These are phyloP conservation scores for Fistulinella prunicolor DNA, from an alignment of 768 basidiomycete species.

Conservation along the genomic window DNA sequence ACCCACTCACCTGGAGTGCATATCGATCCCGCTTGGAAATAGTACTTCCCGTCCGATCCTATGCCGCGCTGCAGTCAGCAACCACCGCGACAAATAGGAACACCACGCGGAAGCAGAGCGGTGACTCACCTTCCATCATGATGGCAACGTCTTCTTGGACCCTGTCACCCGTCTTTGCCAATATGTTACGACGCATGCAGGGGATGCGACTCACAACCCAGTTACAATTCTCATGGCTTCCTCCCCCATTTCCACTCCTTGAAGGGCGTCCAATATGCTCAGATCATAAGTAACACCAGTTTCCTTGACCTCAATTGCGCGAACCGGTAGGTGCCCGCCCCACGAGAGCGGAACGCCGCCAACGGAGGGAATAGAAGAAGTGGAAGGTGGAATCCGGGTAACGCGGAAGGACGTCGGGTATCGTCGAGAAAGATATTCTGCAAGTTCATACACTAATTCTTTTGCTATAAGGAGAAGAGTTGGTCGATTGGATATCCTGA, in stretches of 20 bases:
- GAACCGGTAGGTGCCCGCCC: conserved; percentile 47
- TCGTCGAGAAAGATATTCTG: conserved; percentile 63
- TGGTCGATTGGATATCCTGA: too few species aligned
- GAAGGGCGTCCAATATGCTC: conserved; percentile 26
- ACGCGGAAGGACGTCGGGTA: conserved; percentile 63
- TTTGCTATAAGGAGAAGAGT: too few species aligned
- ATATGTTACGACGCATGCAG: neutral
- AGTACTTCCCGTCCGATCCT: conserved; percentile 69
- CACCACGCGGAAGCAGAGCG: conserved; percentile 4
- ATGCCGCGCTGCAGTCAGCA: conserved; percentile 9
- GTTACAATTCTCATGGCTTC: conserved; percentile 63
- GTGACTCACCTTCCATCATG: conserved; percentile 55
- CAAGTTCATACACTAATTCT: conserved; percentile 69
- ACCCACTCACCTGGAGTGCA: conserved; percentile 69
- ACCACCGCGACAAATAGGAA: conserved; percentile 13
- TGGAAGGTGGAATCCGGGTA: conserved; percentile 8
- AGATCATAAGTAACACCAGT: conserved; percentile 50
- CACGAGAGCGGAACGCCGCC: conserved; percentile 34
- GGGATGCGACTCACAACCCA: conserved; percentile 49
- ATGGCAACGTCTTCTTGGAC: conserved; percentile 58
- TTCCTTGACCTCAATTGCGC: conserved; percentile 52
- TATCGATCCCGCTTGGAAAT: conserved; percentile 74
- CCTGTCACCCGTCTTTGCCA: conserved; percentile 25
- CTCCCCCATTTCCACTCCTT: conserved; percentile 36
- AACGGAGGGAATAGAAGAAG: conserved; percentile 14